phyloP scores from a whole-genome alignment of 306 rosid species.

The Citrullus colocynthis region DNA sequence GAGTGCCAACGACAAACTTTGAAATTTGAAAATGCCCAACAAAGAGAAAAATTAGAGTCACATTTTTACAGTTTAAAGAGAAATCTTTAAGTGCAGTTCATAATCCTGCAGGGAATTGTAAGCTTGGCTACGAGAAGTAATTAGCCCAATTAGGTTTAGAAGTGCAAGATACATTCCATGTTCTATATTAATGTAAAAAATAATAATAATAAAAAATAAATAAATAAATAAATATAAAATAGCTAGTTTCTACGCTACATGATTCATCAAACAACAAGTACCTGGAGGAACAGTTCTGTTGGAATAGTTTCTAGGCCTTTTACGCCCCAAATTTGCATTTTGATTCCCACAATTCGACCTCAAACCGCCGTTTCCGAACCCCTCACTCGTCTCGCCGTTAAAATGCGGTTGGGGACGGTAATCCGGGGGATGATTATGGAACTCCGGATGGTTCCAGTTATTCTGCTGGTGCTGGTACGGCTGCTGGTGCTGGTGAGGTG shows the following conservation, averaged over 20 bases:
- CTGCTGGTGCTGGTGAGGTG: slow-evolving; percentile 1
- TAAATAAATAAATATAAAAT: too few relatives aligned
- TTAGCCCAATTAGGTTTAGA: not conserved
- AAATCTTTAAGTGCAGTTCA: not conserved
- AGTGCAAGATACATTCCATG: not conserved
- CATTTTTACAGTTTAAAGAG: not conserved
- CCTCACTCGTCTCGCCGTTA: not conserved
- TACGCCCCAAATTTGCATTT: slow-evolving; percentile 14
- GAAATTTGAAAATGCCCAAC: not conserved
- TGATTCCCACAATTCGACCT: not conserved
- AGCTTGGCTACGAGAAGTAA: not conserved
- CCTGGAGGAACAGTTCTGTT: slow-evolving; percentile 29
- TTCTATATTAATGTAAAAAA: not conserved
- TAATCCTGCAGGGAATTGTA: not conserved
- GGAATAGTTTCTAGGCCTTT: slow-evolving; percentile 27
- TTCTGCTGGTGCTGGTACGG: slow-evolving; percentile 2
- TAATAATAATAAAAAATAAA: too few relatives aligned
- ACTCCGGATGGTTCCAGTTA: slow-evolving; percentile 11
- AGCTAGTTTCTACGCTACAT: not conserved
- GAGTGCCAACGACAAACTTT: not conserved
- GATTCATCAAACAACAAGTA: not conserved
- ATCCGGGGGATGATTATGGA: slow-evolving; percentile 6
- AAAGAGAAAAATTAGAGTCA: not conserved
- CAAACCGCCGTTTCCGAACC: slow-evolving; percentile 7
- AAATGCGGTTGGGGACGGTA: slow-evolving; percentile 2